phyloP scores from a whole-genome alignment of 2,329 filamentous ascomycete genomes.

The Ascochyta rabiei region DNA sequence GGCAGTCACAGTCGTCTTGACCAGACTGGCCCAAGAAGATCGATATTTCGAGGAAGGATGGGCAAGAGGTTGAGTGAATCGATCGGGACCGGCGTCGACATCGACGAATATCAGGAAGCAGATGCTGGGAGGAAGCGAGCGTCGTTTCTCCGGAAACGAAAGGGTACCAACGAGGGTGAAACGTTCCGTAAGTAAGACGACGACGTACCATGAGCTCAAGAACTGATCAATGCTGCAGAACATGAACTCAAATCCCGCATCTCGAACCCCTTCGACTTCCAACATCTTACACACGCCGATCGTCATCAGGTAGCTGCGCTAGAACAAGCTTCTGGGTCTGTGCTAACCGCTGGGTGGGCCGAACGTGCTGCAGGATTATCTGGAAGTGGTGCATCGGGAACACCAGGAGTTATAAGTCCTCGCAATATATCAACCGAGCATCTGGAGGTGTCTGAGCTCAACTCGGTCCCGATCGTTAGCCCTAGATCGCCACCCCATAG shows the following conservation, averaged over 20 bases:
- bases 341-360: constrained; percentile 51
- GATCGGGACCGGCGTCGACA: constrained; percentile 23
- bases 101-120: constrained; percentile 34
- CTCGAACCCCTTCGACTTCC: constrained; percentile 68
- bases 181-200: constrained; percentile 30
- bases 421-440: constrained; percentile 8
- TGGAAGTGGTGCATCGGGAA: not conserved
- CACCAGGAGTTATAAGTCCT: constrained; percentile 1
- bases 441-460: constrained; percentile 14
- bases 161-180: constrained; percentile 29
- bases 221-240: constrained; percentile 19
- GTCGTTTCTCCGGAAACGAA: constrained; percentile 45
- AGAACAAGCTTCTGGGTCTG: constrained; percentile 57
- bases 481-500: constrained; percentile 33
- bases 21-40: constrained; percentile 29
- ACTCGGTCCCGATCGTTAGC: constrained; percentile 25
- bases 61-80: constrained; percentile 44
- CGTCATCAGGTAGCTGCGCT: constrained; percentile 60
- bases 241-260: constrained; percentile 51
- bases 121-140: constrained; percentile 34
- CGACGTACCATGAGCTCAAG: not conserved
- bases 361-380: constrained; percentile 6
- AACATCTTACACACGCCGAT: constrained; percentile 66
- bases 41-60: constrained; percentile 45
- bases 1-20: constrained; percentile 32